These are phyloP conservation scores for Pichia sp. DNA, from an alignment of 1,139 yeast species.

Conservation along the genomic window DNA sequence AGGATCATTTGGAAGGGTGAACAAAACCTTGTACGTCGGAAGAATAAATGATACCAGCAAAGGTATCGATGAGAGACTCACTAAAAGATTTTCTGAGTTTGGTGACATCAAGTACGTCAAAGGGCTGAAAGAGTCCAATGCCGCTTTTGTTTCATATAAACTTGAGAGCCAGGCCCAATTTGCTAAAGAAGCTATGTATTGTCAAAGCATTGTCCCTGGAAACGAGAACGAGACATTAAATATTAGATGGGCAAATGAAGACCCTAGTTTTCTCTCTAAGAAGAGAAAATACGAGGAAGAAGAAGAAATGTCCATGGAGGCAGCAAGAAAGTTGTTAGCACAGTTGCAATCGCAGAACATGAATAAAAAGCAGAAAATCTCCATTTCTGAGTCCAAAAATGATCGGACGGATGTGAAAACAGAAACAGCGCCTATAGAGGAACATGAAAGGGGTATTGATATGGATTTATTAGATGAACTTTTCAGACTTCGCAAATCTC, in stretches of 20 bases:
- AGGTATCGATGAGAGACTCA: conserved; percentile 37
- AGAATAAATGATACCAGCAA: conserved; percentile 39
- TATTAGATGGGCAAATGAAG: conserved; percentile 87
- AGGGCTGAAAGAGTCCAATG: conserved; percentile 53
- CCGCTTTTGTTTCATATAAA: conserved; percentile 73
- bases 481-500: too few species aligned
- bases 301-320: conserved; percentile 22
- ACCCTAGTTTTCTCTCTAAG: conserved; percentile 69
- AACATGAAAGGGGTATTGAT: too few species aligned
- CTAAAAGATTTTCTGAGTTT: conserved; percentile 58
- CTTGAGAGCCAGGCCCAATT: conserved; percentile 77
- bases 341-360: conserved; percentile 11
- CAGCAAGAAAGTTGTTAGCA: conserved; percentile 22
- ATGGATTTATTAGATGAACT: too few species aligned
- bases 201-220: conserved; percentile 55
- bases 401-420: too few species aligned
- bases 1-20: conserved; percentile 68
- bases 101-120: conserved; percentile 71
- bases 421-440: too few species aligned
- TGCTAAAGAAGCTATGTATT: conserved; percentile 89
- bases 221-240: conserved; percentile 45
- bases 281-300: conserved; percentile 32
- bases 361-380: conserved; percentile 2
- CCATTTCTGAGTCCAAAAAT: too few species aligned
- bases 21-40: conserved; percentile 74